Evolutionary conservation across 331 rosid genomes (phyloP).

Genomic region (Prunus yedoensis): DNA sequence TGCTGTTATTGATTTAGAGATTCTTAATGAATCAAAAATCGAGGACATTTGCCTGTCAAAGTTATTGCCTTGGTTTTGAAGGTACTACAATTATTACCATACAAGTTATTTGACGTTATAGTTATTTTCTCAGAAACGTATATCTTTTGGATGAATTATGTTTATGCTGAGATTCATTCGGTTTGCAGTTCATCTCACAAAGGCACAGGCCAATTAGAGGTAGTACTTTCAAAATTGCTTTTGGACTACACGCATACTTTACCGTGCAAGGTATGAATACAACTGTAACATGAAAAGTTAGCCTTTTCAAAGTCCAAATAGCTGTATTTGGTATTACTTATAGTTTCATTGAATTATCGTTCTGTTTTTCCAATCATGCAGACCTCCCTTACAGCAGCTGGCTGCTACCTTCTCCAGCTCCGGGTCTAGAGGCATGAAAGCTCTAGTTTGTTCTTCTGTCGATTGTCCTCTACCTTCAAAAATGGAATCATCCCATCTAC

Average conservation of each 20-base stretch:
- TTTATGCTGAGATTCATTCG: conserved; percentile 17
- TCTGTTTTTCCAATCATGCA: conserved; percentile 24
- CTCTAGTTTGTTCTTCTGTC: conserved; percentile 70
- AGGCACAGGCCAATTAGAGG: conserved; percentile 81
- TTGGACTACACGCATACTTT: conserved; percentile 57
- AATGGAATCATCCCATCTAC: conserved; percentile 36
- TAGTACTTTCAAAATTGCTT: conserved; percentile 65
- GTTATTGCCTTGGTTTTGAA: conserved; percentile 64
- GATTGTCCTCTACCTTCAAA: conserved; percentile 57
- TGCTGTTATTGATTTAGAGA: conserved; percentile 69
- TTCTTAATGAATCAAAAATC: conserved; percentile 48
- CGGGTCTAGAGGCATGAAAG: conserved; percentile 79
- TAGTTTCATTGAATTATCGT: conserved; percentile 1
- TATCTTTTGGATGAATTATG: conserved; percentile 5
- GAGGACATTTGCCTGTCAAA: conserved; percentile 63
- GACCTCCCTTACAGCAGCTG: conserved; percentile 87
- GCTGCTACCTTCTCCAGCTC: conserved; percentile 95
- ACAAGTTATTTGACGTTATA: neutral
- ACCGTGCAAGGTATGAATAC: conserved; percentile 69
- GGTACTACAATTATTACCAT: conserved; percentile 44
- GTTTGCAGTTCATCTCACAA: conserved; percentile 83
- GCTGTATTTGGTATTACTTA: neutral
- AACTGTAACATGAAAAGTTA: neutral
- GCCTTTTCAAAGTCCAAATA: neutral
- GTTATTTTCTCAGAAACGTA: neutral